These are phyloP conservation scores for Lentinula sp. DNA, from an alignment of 768 basidiomycete species.

Conservation along the genomic window DNA sequence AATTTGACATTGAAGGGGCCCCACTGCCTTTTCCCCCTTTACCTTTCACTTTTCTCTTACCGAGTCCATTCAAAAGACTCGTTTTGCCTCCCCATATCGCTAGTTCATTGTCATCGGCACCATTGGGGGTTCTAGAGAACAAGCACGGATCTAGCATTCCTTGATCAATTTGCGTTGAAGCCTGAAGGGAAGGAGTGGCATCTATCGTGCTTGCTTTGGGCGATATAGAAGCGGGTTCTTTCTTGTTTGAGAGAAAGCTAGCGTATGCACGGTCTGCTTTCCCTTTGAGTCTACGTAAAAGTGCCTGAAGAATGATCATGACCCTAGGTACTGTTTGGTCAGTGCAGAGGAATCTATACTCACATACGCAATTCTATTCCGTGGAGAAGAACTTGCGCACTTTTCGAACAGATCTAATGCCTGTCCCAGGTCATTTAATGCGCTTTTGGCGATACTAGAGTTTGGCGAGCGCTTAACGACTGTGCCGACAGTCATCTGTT, in stretches of 20 bases:
- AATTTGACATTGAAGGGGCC: background rate
- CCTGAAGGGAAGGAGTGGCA: background rate
- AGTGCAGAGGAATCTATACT: background rate
- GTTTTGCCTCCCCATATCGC: constrained; percentile 52
- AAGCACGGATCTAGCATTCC: background rate
- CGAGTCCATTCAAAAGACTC: constrained; percentile 27
- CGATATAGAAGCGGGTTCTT: constrained; percentile 8
- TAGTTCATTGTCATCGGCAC: constrained; percentile 37
- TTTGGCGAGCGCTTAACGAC: constrained; percentile 53
- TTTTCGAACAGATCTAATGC: constrained; percentile 42
- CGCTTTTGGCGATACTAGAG: constrained; percentile 42
- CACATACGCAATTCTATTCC: constrained; percentile 43
- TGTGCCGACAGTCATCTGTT: constrained; percentile 50
- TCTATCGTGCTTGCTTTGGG: background rate
- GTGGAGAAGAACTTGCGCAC: constrained; percentile 35
- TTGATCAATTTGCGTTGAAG: background rate
- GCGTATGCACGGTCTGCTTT: constrained; percentile 33
- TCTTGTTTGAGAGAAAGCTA: constrained; percentile 14
- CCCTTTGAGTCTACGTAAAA: constrained; percentile 38
- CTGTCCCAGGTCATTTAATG: constrained; percentile 40
- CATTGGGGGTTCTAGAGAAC: constrained; percentile 10
- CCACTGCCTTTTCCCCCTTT: constrained; percentile 8
- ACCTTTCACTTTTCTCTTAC: constrained; percentile 15
- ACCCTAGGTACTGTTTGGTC: background rate
- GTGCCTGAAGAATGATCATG: constrained; percentile 22